phyloP scores from a whole-genome alignment of 108 stramenopile species.

The Conticribra guillardii region DNA sequence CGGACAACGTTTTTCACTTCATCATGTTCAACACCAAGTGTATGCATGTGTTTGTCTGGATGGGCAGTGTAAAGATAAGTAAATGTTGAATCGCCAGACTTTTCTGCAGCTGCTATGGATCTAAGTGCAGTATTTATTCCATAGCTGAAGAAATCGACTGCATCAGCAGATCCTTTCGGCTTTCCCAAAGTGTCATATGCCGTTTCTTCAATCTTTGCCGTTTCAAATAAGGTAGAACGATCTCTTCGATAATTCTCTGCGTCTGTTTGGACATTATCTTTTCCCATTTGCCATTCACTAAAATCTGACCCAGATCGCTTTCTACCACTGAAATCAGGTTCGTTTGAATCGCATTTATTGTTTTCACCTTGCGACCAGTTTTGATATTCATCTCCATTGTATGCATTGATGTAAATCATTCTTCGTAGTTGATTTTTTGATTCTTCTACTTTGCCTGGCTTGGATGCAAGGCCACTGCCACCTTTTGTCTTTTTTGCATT shows the following conservation, averaged over 20 bases:
- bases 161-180: conserved; percentile 32
- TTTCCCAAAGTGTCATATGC: conserved; percentile 36
- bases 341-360: neutral
- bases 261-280: neutral
- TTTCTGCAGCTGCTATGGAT: conserved; percentile 30
- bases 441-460: neutral
- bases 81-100: conserved; percentile 16
- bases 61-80: conserved; percentile 44
- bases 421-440: neutral
- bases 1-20: conserved; percentile 33
- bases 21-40: conserved; percentile 40
- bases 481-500: neutral
- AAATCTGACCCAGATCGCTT: conserved; percentile 24
- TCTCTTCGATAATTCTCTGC: neutral
- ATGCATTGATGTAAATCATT: conserved; percentile 47
- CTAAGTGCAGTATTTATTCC: conserved; percentile 28
- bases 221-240: conserved; percentile 25
- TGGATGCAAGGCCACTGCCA: neutral
- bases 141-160: conserved; percentile 29
- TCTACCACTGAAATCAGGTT: conserved; percentile 3
- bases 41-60: conserved; percentile 48
- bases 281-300: conserved; percentile 38
- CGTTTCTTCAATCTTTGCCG: conserved; percentile 43
- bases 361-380: conserved; percentile 34
- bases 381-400: conserved; percentile 51